Percentiles rank a stretch among this genome's conserved stretches.
phyloP scores from a whole-genome alignment of 2,329 filamentous ascomycete genomes.

The Calonectria pseudoturangicola region DNA sequence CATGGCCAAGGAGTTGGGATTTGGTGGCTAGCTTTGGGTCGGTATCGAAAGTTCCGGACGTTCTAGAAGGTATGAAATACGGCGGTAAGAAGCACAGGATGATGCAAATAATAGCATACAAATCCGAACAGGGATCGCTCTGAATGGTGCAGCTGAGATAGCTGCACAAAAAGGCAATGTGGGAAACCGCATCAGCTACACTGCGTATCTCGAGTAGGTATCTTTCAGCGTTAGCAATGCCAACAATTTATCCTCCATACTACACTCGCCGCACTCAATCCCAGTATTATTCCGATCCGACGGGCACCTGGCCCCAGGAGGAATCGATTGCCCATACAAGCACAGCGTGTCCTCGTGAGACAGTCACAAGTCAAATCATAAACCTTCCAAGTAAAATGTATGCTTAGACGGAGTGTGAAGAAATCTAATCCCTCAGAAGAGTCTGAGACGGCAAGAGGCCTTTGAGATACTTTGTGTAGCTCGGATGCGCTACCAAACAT shows the following conservation, averaged over 20 bases:
- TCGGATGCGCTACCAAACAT: too few species aligned
- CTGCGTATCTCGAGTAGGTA: not conserved
- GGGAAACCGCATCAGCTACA: too few species aligned
- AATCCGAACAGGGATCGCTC: not conserved
- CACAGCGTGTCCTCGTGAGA: not conserved
- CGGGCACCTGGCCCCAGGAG: not conserved
- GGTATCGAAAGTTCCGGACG: not conserved
- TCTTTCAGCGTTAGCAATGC: not conserved
- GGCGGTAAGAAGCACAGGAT: not conserved
- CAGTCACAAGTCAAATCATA: not conserved
- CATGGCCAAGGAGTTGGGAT: constrained; percentile 12
- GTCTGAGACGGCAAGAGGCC: too few species aligned
- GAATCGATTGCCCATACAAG: not conserved
- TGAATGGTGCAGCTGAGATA: not conserved
- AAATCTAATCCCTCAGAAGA: too few species aligned
- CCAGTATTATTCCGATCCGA: not conserved
- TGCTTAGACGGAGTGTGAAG: too few species aligned
- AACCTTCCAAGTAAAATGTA: too few species aligned
- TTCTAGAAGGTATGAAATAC: constrained; percentile 30
- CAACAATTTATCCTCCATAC: not conserved
- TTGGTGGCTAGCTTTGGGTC: constrained; percentile 8
- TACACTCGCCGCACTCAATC: not conserved
- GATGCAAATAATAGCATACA: not conserved
- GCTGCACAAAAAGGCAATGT: not conserved
- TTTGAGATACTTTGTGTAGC: too few species aligned